Evolutionary conservation across 352 stramenopile genomes (phyloP), one percentile per base, ranked within the genome.

Genomic region (Lagenidium giganteum): DNA sequence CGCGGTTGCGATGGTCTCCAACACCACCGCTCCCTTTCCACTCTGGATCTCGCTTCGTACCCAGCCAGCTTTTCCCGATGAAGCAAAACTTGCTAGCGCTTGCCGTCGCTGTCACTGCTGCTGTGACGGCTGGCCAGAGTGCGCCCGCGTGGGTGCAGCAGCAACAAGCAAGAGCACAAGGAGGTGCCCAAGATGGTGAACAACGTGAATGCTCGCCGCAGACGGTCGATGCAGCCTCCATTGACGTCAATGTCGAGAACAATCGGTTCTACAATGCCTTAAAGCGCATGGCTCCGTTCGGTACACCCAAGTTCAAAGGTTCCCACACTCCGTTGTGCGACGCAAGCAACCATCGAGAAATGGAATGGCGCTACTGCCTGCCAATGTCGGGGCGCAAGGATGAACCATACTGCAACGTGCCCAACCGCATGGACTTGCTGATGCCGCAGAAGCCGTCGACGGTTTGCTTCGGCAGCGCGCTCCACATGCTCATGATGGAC

Each of bases 321-420:
- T 14, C 25, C 36, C n/a, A 31, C 36, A 31, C 24, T 18, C 21
- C 3, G 3, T 13, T 43, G 12, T 43, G 36, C 36, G 24, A 43
- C 36, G 36, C 25, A 21, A 43, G 14, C 17, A 30, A n/a, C 18
- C 21, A 23, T 8, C 28, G 25, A 8, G 8, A 2, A n/a, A 8
- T 29, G 21, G 20, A 31, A 2, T 50, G 12, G 7, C 11, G 31
- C 13, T 33, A 42, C 18, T 51, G 44, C 31, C 44, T 51, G 26
- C 44, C 44, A 12, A 51, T 51, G 20, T 44, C 44, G 17, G 44
- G 44, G 7, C 34, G 44, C 23, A 50, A 37, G 1, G 44, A 51
- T 11, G 35, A 50, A 31, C 44, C 44, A 8, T 51, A 47, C 34
- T 51, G 44, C 44, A 21, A 47, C n/a, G 44, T 8, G 8, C 44